A percentile compares a stretch with the other conserved stretches of the same genome.
These are phyloP conservation scores for Fusarium annulatum DNA, from an alignment of 2,329 filamentous ascomycete genomes.

Conservation along the genomic window DNA sequence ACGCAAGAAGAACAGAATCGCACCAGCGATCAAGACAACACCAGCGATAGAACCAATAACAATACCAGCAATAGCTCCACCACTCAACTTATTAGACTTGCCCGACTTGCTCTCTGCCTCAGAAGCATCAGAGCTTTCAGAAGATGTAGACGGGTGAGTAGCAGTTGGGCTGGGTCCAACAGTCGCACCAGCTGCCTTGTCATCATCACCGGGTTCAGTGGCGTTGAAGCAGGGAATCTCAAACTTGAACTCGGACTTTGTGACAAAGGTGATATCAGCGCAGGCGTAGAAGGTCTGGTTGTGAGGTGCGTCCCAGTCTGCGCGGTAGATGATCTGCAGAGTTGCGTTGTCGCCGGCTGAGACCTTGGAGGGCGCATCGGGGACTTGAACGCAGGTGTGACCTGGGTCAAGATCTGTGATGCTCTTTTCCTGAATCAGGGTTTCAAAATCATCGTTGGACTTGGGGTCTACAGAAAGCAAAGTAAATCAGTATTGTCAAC, in stretches of 20 bases:
- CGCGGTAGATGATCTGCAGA: conserved; percentile 60
- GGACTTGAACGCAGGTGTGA: conserved; percentile 58
- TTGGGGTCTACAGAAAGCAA: conserved; percentile 49
- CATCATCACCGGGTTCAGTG: conserved; percentile 48
- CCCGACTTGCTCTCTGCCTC: conserved; percentile 3
- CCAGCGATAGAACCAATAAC: conserved; percentile 76
- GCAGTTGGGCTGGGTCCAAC: conserved; percentile 21
- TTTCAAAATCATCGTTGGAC: conserved; percentile 54
- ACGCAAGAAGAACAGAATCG: conserved; percentile 66
- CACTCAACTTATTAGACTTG: conserved; percentile 72
- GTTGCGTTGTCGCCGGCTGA: conserved; percentile 59
- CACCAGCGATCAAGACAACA: conserved; percentile 67
- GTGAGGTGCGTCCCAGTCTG: conserved; percentile 55
- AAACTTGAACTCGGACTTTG: conserved; percentile 48
- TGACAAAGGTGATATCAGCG: conserved; percentile 59
- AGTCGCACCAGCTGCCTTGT: conserved; percentile 30
- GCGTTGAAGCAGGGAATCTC: conserved; percentile 58
- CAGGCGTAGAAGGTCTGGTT: conserved; percentile 62
- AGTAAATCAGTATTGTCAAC: fast-evolving
- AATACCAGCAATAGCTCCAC: conserved; percentile 79
- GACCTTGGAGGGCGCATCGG: conserved; percentile 49
- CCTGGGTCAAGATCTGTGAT: conserved; percentile 56
- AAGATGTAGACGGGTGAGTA: conserved; percentile 7
- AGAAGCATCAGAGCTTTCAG: conserved; percentile 8
- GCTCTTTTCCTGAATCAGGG: conserved; percentile 50